These are phyloP conservation scores for Fusarium bulbicola DNA, from an alignment of 2,329 filamentous ascomycete species.

Conservation along the genomic window DNA sequence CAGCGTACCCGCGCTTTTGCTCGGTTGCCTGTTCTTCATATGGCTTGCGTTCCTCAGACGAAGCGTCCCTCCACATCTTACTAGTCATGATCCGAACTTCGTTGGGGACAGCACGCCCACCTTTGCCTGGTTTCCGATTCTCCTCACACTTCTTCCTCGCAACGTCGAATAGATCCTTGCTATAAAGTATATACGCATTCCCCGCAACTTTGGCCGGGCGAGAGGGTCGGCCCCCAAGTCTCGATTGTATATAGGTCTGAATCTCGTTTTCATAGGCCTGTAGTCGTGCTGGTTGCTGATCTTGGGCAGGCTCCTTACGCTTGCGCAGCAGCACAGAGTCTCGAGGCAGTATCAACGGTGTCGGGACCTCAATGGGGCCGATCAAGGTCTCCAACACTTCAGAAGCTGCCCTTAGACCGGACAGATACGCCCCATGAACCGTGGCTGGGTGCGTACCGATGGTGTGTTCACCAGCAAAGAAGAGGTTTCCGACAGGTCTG, in stretches of 20 bases:
- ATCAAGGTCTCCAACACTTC: conserved; percentile 84
- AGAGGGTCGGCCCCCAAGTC: conserved; percentile 78
- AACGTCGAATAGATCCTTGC: conserved; percentile 77
- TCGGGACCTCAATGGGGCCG: conserved; percentile 81
- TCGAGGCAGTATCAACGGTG: conserved; percentile 77
- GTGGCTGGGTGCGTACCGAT: conserved; percentile 96
- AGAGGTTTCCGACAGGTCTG: conserved; percentile 81
- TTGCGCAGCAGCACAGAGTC: conserved; percentile 62
- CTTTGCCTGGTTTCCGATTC: conserved; percentile 68
- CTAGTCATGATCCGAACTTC: conserved; percentile 88
- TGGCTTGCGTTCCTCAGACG: conserved; percentile 75
- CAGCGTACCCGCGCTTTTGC: conserved; percentile 73
- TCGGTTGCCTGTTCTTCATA: conserved; percentile 79
- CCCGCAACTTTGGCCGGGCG: conserved; percentile 77
- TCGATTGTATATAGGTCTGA: conserved; percentile 59
- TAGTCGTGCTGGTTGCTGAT: conserved; percentile 61
- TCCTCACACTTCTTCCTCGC: conserved; percentile 70
- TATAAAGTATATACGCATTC: conserved; percentile 91
- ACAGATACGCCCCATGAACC: conserved; percentile 95
- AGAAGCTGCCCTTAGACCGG: conserved; percentile 86
- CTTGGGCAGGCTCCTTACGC: conserved; percentile 61
- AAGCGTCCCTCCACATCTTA: conserved; percentile 87
- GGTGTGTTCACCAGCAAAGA: conserved; percentile 97
- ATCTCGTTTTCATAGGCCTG: conserved; percentile 66
- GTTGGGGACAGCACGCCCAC: conserved; percentile 71